These are phyloP conservation scores for Lactarius quietus DNA, from an alignment of 768 basidiomycete species.

Conservation along the genomic window DNA sequence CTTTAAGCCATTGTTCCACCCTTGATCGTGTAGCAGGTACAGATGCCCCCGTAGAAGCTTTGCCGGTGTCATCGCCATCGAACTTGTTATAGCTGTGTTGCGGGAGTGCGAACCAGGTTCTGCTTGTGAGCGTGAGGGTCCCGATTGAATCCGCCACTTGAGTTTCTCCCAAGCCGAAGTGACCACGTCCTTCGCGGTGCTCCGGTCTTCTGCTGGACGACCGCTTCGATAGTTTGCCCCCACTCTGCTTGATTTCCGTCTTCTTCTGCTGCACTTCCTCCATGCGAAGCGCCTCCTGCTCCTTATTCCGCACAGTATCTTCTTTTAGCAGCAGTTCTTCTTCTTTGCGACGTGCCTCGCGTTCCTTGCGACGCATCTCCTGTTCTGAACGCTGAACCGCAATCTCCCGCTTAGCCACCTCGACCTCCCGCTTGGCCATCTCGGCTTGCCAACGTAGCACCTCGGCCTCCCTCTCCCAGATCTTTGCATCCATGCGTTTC, in stretches of 20 bases:
- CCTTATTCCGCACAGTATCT: slow-evolving; percentile 1
- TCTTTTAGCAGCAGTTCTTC: slow-evolving; percentile 9
- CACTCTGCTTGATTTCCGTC: slow-evolving; percentile 1
- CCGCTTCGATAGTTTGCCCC: neutral
- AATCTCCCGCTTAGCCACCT: slow-evolving; percentile 11
- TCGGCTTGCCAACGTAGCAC: slow-evolving; percentile 7
- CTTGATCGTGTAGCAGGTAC: neutral
- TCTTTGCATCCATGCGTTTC: slow-evolving; percentile 1
- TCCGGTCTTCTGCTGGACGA: neutral
- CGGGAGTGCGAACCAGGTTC: neutral
- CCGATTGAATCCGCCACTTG: slow-evolving; percentile 4
- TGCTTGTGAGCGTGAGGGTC: slow-evolving; percentile 1
- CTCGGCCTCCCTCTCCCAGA: slow-evolving; percentile 15
- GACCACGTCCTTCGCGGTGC: neutral
- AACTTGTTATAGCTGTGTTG: neutral
- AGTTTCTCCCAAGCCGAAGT: slow-evolving; percentile 9
- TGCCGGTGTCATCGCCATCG: neutral
- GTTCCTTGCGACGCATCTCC: slow-evolving; percentile 1
- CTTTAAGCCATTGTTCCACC: neutral
- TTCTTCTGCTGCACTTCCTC: slow-evolving; percentile 6
- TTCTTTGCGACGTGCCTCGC: slow-evolving; percentile 15
- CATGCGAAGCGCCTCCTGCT: slow-evolving; percentile 6
- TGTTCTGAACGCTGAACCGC: slow-evolving; percentile 11
- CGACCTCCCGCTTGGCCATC: slow-evolving; percentile 11
- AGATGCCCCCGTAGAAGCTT: neutral